phyloP scores from a whole-genome alignment of 768 basidiomycete species.

The Phaeotremella fagi region DNA sequence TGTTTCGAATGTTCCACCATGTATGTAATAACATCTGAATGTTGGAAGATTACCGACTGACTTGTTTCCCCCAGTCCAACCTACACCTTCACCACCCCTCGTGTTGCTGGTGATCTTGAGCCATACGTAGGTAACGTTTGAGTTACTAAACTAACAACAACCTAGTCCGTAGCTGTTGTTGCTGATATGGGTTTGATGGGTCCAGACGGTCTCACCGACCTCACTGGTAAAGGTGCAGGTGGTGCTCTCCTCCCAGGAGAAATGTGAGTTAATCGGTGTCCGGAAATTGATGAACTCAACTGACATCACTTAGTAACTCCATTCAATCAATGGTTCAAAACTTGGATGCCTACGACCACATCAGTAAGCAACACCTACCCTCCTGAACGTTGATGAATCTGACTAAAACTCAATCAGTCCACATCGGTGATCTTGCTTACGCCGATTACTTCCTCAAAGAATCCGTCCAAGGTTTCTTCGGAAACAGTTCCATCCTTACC shows the following conservation, averaged over 20 bases:
- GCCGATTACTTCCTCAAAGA: conserved; percentile 18
- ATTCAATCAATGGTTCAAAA: conserved; percentile 5
- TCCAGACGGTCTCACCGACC: conserved; percentile 1
- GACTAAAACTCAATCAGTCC: neutral
- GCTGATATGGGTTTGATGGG: conserved; percentile 17
- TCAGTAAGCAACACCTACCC: neutral
- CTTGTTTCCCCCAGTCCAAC: neutral
- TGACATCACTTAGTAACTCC: neutral
- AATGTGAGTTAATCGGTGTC: neutral
- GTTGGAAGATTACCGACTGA: neutral
- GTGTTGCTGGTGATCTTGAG: conserved; percentile 5
- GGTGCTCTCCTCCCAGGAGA: conserved; percentile 4
- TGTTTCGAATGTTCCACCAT: neutral
- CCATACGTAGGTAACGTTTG: conserved; percentile 3
- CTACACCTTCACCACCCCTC: conserved; percentile 9
- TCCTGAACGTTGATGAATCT: neutral
- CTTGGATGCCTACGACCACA: conserved; percentile 3
- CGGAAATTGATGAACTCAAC: neutral
- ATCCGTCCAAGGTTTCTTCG: conserved; percentile 10
- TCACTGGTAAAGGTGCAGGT: conserved; percentile 1
- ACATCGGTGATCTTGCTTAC: conserved; percentile 11
- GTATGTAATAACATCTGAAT: neutral
- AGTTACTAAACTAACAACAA: too few species aligned
- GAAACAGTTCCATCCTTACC: conserved; percentile 2
- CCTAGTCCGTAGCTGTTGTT: conserved; percentile 7